Conservation (phyloP, 163 green algal genomes). For the Dunaliella salina region DNA sequence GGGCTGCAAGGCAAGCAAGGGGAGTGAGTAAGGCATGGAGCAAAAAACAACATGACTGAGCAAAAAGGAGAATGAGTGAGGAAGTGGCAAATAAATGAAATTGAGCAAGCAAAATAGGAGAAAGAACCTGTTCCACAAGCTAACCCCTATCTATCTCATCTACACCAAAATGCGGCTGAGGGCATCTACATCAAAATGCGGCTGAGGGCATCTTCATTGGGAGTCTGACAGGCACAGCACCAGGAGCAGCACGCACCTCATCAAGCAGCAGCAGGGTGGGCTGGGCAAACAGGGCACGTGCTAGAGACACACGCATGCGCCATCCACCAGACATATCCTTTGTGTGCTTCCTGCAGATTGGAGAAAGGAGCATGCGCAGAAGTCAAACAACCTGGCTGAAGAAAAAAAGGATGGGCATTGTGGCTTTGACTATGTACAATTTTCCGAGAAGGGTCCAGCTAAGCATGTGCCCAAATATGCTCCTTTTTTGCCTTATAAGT, state of each 20-base stretch:
- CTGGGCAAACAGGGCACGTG: constrained; percentile 84
- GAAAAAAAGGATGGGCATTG: no score
- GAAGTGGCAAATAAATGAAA: background rate
- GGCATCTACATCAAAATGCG: background rate
- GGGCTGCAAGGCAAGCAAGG: background rate
- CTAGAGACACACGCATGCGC: constrained; percentile 93
- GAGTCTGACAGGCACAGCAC: background rate
- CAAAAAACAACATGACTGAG: background rate
- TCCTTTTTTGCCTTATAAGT: no score
- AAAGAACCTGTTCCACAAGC: background rate
- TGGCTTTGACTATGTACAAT: no score
- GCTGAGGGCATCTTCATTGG: background rate
- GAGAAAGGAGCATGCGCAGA: background rate
- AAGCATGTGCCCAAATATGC: no score
- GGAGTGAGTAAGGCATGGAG: no score
- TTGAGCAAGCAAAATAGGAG: no score
- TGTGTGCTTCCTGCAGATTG: constrained; percentile 6
- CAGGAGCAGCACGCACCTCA: constrained; percentile 41
- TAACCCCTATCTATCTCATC: background rate
- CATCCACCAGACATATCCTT: constrained; percentile 74
- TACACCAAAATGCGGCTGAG: background rate
- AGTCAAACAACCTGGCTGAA: no score
- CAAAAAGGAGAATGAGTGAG: background rate
- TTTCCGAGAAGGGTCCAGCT: no score
- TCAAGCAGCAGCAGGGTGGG: constrained; percentile 90